Evolutionary conservation across 768 basidiomycete species (phyloP).

Genomic region (Chalciporus chontae): DNA sequence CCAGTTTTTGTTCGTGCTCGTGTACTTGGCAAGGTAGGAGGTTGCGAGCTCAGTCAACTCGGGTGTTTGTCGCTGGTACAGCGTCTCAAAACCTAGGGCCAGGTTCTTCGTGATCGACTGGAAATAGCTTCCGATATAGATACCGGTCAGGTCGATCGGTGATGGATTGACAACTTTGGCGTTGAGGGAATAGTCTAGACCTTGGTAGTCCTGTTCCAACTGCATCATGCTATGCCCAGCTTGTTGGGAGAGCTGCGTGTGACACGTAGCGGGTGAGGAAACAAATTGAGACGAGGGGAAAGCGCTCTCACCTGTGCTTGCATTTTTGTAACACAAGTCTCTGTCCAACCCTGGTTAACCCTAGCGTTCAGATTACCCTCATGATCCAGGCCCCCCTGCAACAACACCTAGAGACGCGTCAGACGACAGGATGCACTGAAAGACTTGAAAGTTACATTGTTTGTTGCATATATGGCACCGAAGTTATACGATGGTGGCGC

Average conservation of each 20-base stretch:
- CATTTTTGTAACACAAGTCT: constrained; percentile 73
- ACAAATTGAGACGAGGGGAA: neutral
- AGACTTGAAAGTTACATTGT: constrained; percentile 47
- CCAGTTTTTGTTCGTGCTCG: constrained; percentile 70
- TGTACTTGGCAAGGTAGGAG: constrained; percentile 81
- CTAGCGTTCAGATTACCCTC: constrained; percentile 88
- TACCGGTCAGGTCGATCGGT: constrained; percentile 81
- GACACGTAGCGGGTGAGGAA: constrained; percentile 8
- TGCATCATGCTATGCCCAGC: constrained; percentile 88
- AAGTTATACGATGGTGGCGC: constrained; percentile 89
- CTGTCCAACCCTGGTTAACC: constrained; percentile 85
- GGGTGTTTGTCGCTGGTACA: constrained; percentile 78
- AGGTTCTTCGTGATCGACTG: constrained; percentile 91
- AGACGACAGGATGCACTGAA: constrained; percentile 18
- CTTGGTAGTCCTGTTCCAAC: constrained; percentile 90
- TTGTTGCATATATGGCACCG: constrained; percentile 86
- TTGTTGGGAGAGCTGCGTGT: constrained; percentile 64
- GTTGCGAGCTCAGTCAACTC: constrained; percentile 66
- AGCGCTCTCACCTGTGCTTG: constrained; percentile 72
- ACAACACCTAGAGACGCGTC: constrained; percentile 59
- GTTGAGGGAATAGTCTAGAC: constrained; percentile 82
- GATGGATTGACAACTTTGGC: constrained; percentile 90
- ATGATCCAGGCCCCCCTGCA: constrained; percentile 93
- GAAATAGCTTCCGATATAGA: constrained; percentile 88
- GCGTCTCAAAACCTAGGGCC: constrained; percentile 80